Evolutionary conservation across 371 early-diverging fungal species (phyloP), one percentile per base, ranked within the genome.

Genomic region (Mortierella sp.): DNA sequence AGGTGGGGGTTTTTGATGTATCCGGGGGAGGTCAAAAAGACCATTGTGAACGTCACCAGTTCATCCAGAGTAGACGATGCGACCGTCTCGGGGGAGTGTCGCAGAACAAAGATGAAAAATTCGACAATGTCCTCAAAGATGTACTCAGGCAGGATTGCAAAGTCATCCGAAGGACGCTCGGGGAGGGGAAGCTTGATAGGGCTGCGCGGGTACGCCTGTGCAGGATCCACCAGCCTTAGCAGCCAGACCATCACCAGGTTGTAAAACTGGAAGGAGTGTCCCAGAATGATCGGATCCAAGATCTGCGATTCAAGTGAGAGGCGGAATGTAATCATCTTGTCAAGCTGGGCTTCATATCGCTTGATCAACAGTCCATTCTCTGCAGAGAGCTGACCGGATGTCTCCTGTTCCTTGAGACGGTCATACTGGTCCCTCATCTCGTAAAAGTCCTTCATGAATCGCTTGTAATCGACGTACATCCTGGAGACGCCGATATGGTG

Each of bases 1-100:
- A 99, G 84, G 76, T 99, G 96, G 16, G 99, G 99, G 82, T 99
- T 99, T 89, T 96, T 96, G 83, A 99, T 91, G 73, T 95, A 95
- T 11, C 88, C 88, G 0, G 96, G 91, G 65, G 95, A 96, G 48
- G 91, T 89, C 80, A 98, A 87, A 81, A 97, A 94, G 6, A 94
- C 92, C 81, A 97, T 94, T 14, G 93, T 91, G 78, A 98, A 97
- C 0, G 95, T 90, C 38, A 96, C 89, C 54, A 98, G 80, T 71
- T 95, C 96, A 72, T 95, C 93, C 76, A 93, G 90, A 3, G 94
- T 91, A 4, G 90, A 87, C 46, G 83, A 82, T 41, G 89, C 90
- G 74, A 96, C 89, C 2, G 94, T 90, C 18, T 90, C 89, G 0
- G 92, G 91, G 29, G 94, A 90, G 79, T 92, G 92, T 8, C 95